Evolutionary conservation across 371 early-diverging fungal species (phyloP).

Genomic region (Saksenaea oblongispora): DNA sequence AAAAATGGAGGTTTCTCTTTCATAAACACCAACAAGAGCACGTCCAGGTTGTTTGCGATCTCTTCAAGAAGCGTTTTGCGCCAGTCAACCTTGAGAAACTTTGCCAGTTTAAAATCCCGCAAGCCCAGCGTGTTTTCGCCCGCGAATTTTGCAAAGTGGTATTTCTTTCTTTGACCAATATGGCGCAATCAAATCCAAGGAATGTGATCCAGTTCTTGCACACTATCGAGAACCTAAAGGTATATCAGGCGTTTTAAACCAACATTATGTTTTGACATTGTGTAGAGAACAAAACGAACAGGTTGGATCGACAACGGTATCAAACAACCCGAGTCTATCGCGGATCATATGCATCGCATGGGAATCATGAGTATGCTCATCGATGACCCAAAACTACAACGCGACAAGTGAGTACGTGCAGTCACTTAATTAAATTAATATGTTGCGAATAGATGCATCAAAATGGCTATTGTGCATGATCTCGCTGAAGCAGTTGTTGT

Average conservation of each 20-base stretch:
- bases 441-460: constrained; percentile 59
- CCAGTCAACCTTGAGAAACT: no score
- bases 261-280: not conserved
- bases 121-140: no score
- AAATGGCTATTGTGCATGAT: constrained; percentile 93
- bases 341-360: constrained; percentile 96
- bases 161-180: not conserved
- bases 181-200: constrained; percentile 20
- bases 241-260: constrained; percentile 14
- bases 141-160: no score
- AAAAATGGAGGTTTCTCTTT: no score
- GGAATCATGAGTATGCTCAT: constrained; percentile 81
- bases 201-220: constrained; percentile 63
- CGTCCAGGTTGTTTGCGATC: no score
- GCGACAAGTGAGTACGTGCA: constrained; percentile 42
- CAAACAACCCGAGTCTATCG: constrained; percentile 78
- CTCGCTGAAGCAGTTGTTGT: constrained; percentile 87
- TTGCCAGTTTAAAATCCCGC: no score
- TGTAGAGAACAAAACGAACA: constrained; percentile 85
- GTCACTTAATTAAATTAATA: not conserved
- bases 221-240: constrained; percentile 69
- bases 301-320: constrained; percentile 85
- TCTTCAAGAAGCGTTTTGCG: no score
- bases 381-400: constrained; percentile 64
- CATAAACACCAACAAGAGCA: no score